Evolutionary conservation across 1,284 basidiomycete species (phyloP).

Genomic region (Ganoderma lingzhi): DNA sequence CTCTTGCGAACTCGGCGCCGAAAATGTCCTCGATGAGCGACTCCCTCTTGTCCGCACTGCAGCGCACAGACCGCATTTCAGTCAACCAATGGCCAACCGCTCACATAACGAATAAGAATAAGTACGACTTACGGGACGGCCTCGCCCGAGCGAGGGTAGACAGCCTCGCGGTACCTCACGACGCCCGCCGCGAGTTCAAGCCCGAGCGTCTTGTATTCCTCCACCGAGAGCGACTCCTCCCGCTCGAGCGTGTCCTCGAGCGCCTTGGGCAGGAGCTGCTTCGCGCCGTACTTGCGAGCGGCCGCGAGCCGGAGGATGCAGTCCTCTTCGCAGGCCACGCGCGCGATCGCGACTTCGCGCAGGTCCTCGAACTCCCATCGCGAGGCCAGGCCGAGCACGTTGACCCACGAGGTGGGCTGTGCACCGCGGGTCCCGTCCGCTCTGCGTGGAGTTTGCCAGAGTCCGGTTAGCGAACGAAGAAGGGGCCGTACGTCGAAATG

Average conservation of each 20-base stretch:
- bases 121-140: background rate
- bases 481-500: too few relatives aligned
- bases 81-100: background rate
- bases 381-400: constrained; percentile 4
- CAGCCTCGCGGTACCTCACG: constrained; percentile 2
- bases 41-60: background rate
- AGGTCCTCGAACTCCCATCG: background rate
- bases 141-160: background rate
- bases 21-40: background rate
- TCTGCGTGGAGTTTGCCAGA: background rate
- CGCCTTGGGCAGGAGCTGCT: background rate
- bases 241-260: constrained; percentile 12
- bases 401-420: constrained; percentile 6
- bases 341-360: background rate
- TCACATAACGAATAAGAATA: background rate
- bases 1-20: background rate
- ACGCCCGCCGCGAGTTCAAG: constrained; percentile 2
- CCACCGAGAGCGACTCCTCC: background rate
- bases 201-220: constrained; percentile 7
- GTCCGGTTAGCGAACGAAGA: background rate
- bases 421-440: background rate
- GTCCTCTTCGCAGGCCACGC: background rate
- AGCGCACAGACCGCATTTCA: background rate
- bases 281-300: constrained; percentile 5
- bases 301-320: constrained; percentile 11